A percentile compares a stretch with the other conserved stretches of the same genome.
Conservation (phyloP, 345 rosid genomes). For the Corymbia maculata region DNA sequence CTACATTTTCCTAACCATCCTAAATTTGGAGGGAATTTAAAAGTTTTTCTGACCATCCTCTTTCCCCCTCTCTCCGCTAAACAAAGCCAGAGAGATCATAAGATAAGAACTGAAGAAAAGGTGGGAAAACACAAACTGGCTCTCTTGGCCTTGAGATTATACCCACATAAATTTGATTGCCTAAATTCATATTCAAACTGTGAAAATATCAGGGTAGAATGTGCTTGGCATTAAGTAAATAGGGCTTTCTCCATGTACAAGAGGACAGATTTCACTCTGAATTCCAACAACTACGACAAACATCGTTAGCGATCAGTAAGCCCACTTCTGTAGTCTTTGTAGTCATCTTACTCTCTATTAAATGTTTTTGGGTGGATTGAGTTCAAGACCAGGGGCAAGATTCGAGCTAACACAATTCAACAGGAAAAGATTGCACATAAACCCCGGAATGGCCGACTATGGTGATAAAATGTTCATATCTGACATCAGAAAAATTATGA, state of each 20-base stretch:
- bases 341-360: not conserved
- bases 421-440: not conserved
- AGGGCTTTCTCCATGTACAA: not conserved
- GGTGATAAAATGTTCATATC: not conserved
- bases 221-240: not conserved
- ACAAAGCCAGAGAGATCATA: not conserved
- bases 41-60: not conserved
- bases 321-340: not conserved
- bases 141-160: not conserved
- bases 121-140: not conserved
- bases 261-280: not conserved
- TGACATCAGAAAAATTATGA: not conserved
- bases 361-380: not conserved
- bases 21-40: no score
- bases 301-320: not conserved
- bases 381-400: not conserved
- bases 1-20: not conserved
- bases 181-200: not conserved
- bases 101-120: not conserved
- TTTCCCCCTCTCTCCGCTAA: not conserved
- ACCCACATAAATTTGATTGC: not conserved
- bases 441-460: not conserved
- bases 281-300: not conserved
- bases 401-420: not conserved
- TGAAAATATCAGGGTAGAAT: not conserved